phyloP scores from a whole-genome alignment of 2,329 filamentous ascomycete genomes.

The Metarhizium brunneum region DNA sequence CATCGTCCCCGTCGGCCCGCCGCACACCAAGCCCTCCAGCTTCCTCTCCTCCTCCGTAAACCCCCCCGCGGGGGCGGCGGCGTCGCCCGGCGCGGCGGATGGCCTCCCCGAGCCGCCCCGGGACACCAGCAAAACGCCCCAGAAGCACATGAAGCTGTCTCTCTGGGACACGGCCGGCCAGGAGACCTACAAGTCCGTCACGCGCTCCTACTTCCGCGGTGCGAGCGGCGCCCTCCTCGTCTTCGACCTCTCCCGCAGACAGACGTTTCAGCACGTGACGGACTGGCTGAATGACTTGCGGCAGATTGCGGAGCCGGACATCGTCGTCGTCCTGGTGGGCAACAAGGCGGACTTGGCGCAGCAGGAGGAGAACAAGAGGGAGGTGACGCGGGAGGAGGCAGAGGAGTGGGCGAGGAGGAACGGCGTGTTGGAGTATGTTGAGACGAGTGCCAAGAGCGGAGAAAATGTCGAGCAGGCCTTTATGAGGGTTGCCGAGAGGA shows the following conservation, averaged over 20 bases:
- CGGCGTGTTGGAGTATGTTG: slow-evolving; percentile 85
- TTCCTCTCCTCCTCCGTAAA: slow-evolving; percentile 15
- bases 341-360: slow-evolving; percentile 84
- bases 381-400: slow-evolving; percentile 75
- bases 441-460: slow-evolving; percentile 92
- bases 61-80: neutral
- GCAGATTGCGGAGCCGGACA: slow-evolving; percentile 91
- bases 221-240: slow-evolving; percentile 67
- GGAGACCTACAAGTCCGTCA: slow-evolving; percentile 96
- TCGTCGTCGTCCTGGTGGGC: slow-evolving; percentile 87
- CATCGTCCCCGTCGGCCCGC: slow-evolving; percentile 83
- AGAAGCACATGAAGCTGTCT: slow-evolving; percentile 84
- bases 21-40: slow-evolving; percentile 45
- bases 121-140: slow-evolving; percentile 28
- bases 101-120: slow-evolving; percentile 47
- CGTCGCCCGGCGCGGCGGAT: slow-evolving; percentile 9
- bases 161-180: slow-evolving; percentile 96
- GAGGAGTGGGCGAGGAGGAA: slow-evolving; percentile 82
- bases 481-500: slow-evolving; percentile 84
- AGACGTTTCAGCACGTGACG: slow-evolving; percentile 80
- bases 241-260: slow-evolving; percentile 82
- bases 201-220: slow-evolving; percentile 85
- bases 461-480: slow-evolving; percentile 92
- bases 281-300: slow-evolving; percentile 91
- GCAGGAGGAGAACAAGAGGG: slow-evolving; percentile 51